Evolutionary conservation across 495 filamentous ascomycete species (phyloP).

Genomic region (Saxophila tyrrhenica): DNA sequence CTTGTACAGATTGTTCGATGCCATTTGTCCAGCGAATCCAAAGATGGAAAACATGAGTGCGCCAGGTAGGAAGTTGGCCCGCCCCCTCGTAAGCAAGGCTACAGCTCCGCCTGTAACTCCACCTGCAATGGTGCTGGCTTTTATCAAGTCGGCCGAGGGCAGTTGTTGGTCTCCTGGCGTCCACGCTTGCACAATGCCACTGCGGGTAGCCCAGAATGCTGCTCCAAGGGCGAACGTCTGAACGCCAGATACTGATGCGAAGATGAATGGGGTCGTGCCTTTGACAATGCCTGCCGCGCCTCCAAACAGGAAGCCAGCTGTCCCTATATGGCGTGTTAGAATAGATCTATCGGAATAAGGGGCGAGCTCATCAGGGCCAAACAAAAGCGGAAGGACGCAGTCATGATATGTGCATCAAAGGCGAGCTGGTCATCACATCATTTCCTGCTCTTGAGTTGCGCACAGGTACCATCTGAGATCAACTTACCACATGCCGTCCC

Average conservation of each 20-base stretch:
- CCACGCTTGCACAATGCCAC: slow-evolving; percentile 28
- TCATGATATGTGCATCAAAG: neutral
- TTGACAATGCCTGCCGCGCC: slow-evolving; percentile 55
- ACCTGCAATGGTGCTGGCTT: slow-evolving; percentile 57
- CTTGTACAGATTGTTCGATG: slow-evolving; percentile 44
- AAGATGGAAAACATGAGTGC: slow-evolving; percentile 51
- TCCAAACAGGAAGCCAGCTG: slow-evolving; percentile 57
- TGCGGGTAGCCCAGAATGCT: slow-evolving; percentile 53
- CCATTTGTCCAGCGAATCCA: slow-evolving; percentile 47
- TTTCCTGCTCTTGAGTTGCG: too few relatives aligned
- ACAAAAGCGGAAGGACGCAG: neutral
- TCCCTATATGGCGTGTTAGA: slow-evolving; percentile 3
- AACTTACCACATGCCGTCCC: slow-evolving; percentile 17
- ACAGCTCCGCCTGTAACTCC: slow-evolving; percentile 53
- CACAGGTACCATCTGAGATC: too few relatives aligned
- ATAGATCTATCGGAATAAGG: neutral
- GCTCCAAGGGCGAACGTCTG: slow-evolving; percentile 72
- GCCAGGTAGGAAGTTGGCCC: slow-evolving; percentile 44
- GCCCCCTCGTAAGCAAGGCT: slow-evolving; percentile 54
- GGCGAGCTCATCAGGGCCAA: too few relatives aligned
- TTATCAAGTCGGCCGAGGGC: slow-evolving; percentile 37
- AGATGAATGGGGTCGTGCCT: slow-evolving; percentile 53
- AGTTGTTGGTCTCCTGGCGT: neutral
- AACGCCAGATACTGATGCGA: slow-evolving; percentile 57
- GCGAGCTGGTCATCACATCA: neutral